Evolutionary conservation across 1,139 yeast genomes (phyloP).

Genomic region (Yamadazyma oceani): DNA sequence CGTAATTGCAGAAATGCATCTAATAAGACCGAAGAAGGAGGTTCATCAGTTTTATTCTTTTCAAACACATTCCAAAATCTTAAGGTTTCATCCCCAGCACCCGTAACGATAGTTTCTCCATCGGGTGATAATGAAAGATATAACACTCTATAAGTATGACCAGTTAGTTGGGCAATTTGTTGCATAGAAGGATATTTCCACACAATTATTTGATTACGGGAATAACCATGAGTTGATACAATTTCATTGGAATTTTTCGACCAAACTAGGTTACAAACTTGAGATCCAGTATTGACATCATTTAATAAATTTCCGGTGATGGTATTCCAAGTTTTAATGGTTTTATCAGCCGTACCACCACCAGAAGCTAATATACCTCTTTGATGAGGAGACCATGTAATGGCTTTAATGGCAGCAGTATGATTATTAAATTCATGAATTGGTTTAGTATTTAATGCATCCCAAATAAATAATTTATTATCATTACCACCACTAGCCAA

Average conservation of each 20-base stretch:
- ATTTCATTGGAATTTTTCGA: constrained; percentile 87
- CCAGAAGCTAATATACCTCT: constrained; percentile 92
- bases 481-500: constrained; percentile 95
- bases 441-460: constrained; percentile 71
- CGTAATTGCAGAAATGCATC: constrained; percentile 82
- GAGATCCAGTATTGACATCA: constrained; percentile 92
- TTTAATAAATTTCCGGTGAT: constrained; percentile 69
- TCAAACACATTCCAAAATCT: constrained; percentile 93
- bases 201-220: constrained; percentile 84
- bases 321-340: constrained; percentile 91
- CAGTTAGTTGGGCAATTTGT: constrained; percentile 89
- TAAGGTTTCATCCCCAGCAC: constrained; percentile 97
- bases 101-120: constrained; percentile 97
- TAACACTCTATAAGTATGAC: constrained; percentile 90
- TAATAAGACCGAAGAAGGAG: constrained; percentile 62
- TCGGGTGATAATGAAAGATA: constrained; percentile 93
- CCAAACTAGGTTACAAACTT: constrained; percentile 94
- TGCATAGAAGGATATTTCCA: constrained; percentile 96
- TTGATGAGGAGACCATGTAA: constrained; percentile 98
- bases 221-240: constrained; percentile 94
- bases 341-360: constrained; percentile 95
- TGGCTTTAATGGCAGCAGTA: constrained; percentile 93
- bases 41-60: constrained; percentile 58
- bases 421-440: constrained; percentile 77
- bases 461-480: constrained; percentile 84